Conservation (phyloP, 1,284 basidiomycete genomes). For the Tremellales sp. region DNA sequence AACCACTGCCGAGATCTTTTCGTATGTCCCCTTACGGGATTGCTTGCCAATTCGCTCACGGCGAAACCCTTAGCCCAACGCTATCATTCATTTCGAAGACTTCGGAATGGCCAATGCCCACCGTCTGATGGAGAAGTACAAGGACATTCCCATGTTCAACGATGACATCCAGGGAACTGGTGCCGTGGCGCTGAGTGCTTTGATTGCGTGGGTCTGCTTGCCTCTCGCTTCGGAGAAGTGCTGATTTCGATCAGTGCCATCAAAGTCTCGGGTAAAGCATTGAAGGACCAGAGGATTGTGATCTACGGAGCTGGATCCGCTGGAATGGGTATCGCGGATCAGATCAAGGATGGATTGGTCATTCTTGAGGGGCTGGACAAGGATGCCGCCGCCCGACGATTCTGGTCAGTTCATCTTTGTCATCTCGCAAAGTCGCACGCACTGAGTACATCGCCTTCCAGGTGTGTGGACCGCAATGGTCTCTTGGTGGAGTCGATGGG, state of each 20-base stretch:
- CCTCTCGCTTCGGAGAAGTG: neutral
- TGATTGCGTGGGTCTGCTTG: conserved; percentile 40
- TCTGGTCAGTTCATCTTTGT: too few species aligned
- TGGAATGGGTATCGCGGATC: conserved; percentile 66
- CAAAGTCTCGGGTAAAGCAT: conserved; percentile 63
- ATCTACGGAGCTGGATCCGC: conserved; percentile 79
- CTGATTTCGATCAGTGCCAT: conserved; percentile 48
- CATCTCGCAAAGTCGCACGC: conserved; percentile 43
- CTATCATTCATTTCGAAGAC: conserved; percentile 50
- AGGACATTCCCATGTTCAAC: conserved; percentile 58
- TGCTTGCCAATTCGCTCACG: neutral
- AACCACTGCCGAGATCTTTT: conserved; percentile 47
- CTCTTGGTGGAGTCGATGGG: conserved; percentile 52
- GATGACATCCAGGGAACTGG: conserved; percentile 80
- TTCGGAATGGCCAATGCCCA: conserved; percentile 62
- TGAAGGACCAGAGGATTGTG: conserved; percentile 70
- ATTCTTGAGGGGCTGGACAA: conserved; percentile 57
- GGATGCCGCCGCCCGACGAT: conserved; percentile 62
- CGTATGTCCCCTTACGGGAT: conserved; percentile 8
- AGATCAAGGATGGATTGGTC: conserved; percentile 69
- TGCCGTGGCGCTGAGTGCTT: conserved; percentile 67
- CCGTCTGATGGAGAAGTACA: conserved; percentile 64
- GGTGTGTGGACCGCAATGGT: conserved; percentile 51
- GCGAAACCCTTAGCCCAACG: conserved; percentile 32
- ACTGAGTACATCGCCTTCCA: too few species aligned